phyloP scores from a whole-genome alignment of 495 filamentous ascomycete genomes.

The Neurospora sp. region DNA sequence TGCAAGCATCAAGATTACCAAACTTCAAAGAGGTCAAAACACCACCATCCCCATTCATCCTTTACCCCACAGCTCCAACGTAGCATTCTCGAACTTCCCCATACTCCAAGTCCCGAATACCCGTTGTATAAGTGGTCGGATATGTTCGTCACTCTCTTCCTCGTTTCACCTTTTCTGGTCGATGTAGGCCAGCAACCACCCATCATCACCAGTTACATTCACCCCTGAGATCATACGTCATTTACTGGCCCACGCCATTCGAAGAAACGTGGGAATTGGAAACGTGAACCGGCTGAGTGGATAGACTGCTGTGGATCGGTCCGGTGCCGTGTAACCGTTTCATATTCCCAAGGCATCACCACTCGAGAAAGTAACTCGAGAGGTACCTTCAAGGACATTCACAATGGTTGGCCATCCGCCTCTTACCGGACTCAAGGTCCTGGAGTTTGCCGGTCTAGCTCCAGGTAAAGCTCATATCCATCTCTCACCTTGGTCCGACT shows the following conservation, averaged over 20 bases:
- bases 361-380: neutral
- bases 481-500: neutral
- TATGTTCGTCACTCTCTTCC: neutral
- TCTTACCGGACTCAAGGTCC: constrained; percentile 64
- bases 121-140: neutral
- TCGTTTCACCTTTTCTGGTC: neutral
- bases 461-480: constrained; percentile 47
- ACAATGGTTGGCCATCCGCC: constrained; percentile 47
- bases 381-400: neutral
- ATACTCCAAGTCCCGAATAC: neutral
- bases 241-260: neutral
- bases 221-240: neutral
- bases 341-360: too few species aligned
- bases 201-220: neutral
- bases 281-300: neutral
- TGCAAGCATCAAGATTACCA: neutral
- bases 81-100: neutral
- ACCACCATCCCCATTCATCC: neutral
- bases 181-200: neutral
- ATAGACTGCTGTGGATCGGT: neutral
- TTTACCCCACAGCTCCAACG: neutral
- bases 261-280: neutral
- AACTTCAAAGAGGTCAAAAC: neutral
- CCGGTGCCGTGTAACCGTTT: neutral
- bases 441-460: constrained; percentile 84